phyloP scores from a whole-genome alignment of 306 rosid species.

The Fragaria iinumae region DNA sequence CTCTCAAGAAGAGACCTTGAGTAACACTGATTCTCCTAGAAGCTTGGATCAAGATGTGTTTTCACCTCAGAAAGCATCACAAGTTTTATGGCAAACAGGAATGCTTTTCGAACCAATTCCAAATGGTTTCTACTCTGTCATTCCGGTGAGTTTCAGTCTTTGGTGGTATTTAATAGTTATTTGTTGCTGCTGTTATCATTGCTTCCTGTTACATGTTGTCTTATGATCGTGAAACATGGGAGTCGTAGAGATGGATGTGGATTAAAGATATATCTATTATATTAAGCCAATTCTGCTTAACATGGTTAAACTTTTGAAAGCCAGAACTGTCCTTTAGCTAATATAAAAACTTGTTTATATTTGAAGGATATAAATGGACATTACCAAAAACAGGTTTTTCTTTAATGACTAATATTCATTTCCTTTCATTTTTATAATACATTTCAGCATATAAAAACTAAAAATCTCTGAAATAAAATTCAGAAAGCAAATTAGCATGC shows the following conservation, averaged over 20 bases:
- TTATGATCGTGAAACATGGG: neutral
- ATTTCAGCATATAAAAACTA: too few species aligned
- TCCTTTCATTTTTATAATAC: too few species aligned
- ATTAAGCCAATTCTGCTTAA: too few species aligned
- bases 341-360: too few species aligned
- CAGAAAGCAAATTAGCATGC: too few species aligned
- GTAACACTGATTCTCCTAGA: constrained; percentile 53
- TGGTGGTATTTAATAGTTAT: constrained; percentile 36
- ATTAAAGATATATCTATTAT: neutral
- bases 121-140: constrained; percentile 86
- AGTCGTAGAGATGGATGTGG: neutral
- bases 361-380: too few species aligned
- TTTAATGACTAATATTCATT: too few species aligned
- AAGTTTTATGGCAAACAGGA: constrained; percentile 87
- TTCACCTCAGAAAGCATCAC: constrained; percentile 80
- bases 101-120: constrained; percentile 88
- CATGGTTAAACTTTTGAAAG: too few species aligned
- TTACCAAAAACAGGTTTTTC: too few species aligned
- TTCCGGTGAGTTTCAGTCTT: constrained; percentile 60
- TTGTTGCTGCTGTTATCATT: constrained; percentile 13
- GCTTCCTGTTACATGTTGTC: constrained; percentile 3
- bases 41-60: constrained; percentile 51
- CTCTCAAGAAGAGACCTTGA: constrained; percentile 63
- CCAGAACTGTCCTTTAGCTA: too few species aligned
- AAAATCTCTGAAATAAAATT: too few species aligned